Evolutionary conservation across 805 yeast genomes (phyloP).

Genomic region (Ogataea trehalophila): DNA sequence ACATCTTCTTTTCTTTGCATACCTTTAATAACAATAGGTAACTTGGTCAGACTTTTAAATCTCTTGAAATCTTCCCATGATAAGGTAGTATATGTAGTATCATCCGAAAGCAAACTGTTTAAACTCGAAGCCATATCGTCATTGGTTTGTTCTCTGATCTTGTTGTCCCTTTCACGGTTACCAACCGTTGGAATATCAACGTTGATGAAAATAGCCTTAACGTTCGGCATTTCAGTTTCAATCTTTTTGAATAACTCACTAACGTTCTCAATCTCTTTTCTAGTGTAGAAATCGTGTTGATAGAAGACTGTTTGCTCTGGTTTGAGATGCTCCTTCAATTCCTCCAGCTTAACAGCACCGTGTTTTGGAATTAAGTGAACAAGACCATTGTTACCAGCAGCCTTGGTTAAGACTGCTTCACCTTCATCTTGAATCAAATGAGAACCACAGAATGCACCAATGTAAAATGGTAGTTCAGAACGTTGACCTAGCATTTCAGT

Average conservation of each 20-base stretch:
- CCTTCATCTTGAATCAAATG: constrained; percentile 84
- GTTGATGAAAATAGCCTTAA: constrained; percentile 75
- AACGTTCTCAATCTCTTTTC: constrained; percentile 57
- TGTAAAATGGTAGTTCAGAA: constrained; percentile 71
- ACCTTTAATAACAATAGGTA: constrained; percentile 57
- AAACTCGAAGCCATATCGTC: constrained; percentile 20
- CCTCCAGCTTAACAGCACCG: constrained; percentile 77
- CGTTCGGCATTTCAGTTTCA: constrained; percentile 42
- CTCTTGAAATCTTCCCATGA: constrained; percentile 59
- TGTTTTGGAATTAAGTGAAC: constrained; percentile 85
- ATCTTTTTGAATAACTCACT: constrained; percentile 14
- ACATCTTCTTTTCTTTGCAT: constrained; percentile 65
- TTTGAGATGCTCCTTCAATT: constrained; percentile 57
- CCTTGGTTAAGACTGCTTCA: constrained; percentile 71
- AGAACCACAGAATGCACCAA: constrained; percentile 88
- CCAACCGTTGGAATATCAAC: constrained; percentile 86
- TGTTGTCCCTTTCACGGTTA: constrained; percentile 79
- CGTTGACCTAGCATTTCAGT: constrained; percentile 64
- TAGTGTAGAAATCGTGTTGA: constrained; percentile 65
- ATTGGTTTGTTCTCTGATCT: constrained; percentile 54
- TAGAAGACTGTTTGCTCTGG: constrained; percentile 71
- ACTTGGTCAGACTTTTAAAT: constrained; percentile 39
- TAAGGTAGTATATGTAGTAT: constrained; percentile 32
- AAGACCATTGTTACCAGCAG: constrained; percentile 57
- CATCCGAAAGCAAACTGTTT: constrained; percentile 9